phyloP scores from a whole-genome alignment of 176 grass and related monocot species.

The Oryza nivara region DNA sequence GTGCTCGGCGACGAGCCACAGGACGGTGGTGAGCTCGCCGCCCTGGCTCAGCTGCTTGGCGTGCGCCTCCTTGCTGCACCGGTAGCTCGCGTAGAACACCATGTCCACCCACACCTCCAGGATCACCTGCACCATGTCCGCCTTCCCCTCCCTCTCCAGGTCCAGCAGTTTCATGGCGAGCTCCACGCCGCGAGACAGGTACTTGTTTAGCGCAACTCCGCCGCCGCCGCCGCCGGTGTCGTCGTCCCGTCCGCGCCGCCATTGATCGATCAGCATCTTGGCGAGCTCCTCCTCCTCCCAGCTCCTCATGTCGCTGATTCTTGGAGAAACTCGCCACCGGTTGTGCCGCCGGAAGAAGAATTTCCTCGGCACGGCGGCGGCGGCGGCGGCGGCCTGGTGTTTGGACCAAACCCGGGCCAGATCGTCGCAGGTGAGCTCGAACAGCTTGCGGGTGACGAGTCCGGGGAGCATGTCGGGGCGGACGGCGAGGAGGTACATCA shows the following conservation, averaged over 20 bases:
- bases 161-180: neutral
- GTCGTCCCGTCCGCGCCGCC: neutral
- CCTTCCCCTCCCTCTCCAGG: neutral
- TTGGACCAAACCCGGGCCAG: neutral
- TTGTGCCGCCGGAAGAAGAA: neutral
- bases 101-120: neutral
- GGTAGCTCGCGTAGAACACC: neutral
- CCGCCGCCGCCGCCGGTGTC: no score
- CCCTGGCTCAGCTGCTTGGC: neutral
- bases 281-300: neutral
- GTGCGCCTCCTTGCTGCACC: neutral
- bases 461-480: conserved; percentile 20
- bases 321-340: neutral
- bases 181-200: neutral
- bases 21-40: neutral
- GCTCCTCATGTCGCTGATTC: no score
- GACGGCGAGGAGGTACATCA: conserved; percentile 5
- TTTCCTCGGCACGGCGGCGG: neutral
- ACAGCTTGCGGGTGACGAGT: neutral
- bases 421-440: neutral
- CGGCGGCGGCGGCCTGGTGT: no score
- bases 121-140: neutral
- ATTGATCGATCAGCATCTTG: neutral
- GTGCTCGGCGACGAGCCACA: neutral
- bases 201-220: neutral